Evolutionary conservation across 164 flowering plant species (phyloP).

Genomic region (Vitis amurensis): DNA sequence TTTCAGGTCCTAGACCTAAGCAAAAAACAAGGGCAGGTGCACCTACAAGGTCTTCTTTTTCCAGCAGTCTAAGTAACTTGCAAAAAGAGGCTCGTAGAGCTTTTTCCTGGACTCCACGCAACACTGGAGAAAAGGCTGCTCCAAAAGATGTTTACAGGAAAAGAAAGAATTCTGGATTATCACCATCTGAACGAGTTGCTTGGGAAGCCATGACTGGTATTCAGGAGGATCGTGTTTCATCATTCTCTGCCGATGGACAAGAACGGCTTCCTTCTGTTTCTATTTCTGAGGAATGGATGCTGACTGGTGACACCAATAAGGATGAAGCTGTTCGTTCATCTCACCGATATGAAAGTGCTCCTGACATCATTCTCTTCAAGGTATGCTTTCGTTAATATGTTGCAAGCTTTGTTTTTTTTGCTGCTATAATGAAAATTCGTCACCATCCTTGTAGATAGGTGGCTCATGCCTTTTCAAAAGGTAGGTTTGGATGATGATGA

Average conservation of each 20-base stretch:
- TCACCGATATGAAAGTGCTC: constrained; percentile 92
- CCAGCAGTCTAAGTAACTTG: constrained; percentile 80
- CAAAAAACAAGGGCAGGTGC: constrained; percentile 63
- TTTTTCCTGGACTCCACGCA: constrained; percentile 93
- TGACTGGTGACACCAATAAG: constrained; percentile 77
- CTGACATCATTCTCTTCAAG: constrained; percentile 92
- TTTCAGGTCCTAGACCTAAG: constrained; percentile 61
- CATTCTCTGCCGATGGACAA: constrained; percentile 70
- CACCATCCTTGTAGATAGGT: too few species aligned
- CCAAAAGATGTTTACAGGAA: constrained; percentile 81
- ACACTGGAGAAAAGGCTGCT: constrained; percentile 61
- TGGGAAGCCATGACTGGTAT: constrained; percentile 98
- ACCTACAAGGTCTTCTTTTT: constrained; percentile 66
- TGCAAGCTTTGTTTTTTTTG: too few species aligned
- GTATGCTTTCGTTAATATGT: constrained; percentile 31
- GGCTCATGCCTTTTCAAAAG: too few species aligned
- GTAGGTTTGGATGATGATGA: too few species aligned
- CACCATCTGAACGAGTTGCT: constrained; percentile 75
- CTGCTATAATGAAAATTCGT: too few species aligned
- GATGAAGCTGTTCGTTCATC: constrained; percentile 86
- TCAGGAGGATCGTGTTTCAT: constrained; percentile 76
- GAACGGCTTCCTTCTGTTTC: constrained; percentile 88
- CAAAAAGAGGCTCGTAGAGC: constrained; percentile 97
- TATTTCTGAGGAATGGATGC: constrained; percentile 91
- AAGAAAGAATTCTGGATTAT: constrained; percentile 89